Evolutionary conservation across 192 early-diverging fungal species (phyloP).

Genomic region (Backusella circina): DNA sequence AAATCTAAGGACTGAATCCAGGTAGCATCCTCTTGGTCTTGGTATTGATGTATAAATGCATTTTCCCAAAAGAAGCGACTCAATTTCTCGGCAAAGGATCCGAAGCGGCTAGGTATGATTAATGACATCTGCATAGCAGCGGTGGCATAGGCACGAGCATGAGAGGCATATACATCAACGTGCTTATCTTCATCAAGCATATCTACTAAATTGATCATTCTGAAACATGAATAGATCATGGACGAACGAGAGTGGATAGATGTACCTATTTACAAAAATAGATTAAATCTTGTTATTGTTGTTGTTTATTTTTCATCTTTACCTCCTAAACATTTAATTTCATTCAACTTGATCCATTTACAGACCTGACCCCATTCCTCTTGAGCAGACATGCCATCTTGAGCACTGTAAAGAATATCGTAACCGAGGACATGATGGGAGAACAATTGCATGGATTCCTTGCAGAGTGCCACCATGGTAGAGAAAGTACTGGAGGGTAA

Average conservation of each 20-base stretch:
- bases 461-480: not conserved
- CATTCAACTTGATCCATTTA: slow-evolving; percentile 26
- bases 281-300: not conserved
- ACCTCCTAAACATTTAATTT: slow-evolving; percentile 11
- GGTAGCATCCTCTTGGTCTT: slow-evolving; percentile 1
- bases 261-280: not conserved
- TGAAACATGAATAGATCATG: slow-evolving; percentile 22
- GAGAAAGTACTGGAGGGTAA: not conserved
- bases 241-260: not conserved
- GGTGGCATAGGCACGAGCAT: slow-evolving; percentile 22
- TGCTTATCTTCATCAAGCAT: slow-evolving; percentile 13
- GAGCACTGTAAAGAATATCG: slow-evolving; percentile 20
- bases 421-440: slow-evolving; percentile 21
- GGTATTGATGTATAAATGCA: not conserved
- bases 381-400: not conserved
- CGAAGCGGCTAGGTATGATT: not conserved
- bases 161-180: not conserved
- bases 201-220: slow-evolving; percentile 23
- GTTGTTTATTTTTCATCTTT: not conserved
- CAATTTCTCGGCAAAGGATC: slow-evolving; percentile 3
- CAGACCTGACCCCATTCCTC: slow-evolving; percentile 20
- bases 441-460: slow-evolving; percentile 15
- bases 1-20: not conserved
- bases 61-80: slow-evolving; percentile 18
- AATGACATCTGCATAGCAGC: slow-evolving; percentile 30